phyloP scores from a whole-genome alignment of 805 yeast species.

The Zygosaccharomyces kombuchaensis region DNA sequence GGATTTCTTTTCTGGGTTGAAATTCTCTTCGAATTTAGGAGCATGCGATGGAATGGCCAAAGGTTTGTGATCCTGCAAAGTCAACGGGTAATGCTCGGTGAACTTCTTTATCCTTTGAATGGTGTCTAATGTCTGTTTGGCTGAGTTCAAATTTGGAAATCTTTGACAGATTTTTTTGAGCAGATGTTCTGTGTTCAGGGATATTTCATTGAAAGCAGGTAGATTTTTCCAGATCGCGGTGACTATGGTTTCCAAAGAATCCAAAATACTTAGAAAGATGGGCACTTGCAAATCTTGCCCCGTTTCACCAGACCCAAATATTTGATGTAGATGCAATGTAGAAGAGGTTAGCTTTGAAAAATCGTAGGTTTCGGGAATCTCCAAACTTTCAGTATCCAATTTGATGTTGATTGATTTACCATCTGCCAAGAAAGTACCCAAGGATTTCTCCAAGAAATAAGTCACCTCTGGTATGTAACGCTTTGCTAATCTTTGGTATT shows the following conservation, averaged over 20 bases:
- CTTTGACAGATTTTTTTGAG: conserved; percentile 39
- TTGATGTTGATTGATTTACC: conserved; percentile 13
- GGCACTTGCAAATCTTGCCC: conserved; percentile 19
- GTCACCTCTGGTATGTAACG: conserved; percentile 78
- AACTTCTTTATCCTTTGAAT: conserved; percentile 48
- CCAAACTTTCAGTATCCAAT: conserved; percentile 20
- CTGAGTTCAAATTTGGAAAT: conserved; percentile 34
- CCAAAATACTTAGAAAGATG: conserved; percentile 29
- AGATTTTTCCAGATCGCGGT: conserved; percentile 56
- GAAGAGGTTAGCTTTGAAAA: conserved; percentile 8
- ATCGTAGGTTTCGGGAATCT: conserved; percentile 15
- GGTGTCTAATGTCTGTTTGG: conserved; percentile 40
- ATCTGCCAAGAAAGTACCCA: conserved; percentile 38
- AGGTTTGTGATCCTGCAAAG: conserved; percentile 78
- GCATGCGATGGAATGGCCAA: conserved; percentile 77
- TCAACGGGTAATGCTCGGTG: conserved; percentile 61
- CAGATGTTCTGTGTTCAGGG: conserved; percentile 43
- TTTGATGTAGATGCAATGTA: conserved; percentile 19
- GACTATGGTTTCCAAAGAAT: conserved; percentile 31
- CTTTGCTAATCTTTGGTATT: conserved; percentile 76
- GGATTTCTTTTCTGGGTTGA: conserved; percentile 91
- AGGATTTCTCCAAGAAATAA: conserved; percentile 51
- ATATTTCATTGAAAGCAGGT: conserved; percentile 56
- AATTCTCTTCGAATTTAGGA: conserved; percentile 93
- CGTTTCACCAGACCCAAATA: conserved; percentile 25